Base-by-base conservation (phyloP, 116 monocot genomes). In the Iris pallida region DNA sequence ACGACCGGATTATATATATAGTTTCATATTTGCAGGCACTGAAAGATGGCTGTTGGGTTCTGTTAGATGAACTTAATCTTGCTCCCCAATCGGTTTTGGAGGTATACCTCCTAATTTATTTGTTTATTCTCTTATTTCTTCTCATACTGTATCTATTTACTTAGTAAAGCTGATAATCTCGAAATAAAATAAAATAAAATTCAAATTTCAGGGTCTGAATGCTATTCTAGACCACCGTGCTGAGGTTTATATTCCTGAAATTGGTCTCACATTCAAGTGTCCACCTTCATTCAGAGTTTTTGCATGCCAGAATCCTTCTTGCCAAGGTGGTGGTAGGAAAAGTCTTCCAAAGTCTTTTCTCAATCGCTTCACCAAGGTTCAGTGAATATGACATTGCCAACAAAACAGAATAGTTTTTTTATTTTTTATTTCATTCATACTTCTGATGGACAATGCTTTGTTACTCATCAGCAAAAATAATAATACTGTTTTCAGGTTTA, bases 61-160 rank as follows among this genome's bases (percentile, higher is more conserved):
- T 97, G 48, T 70, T 97, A 66, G 97, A 97, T 79, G 97, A 97
- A 79, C 89, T 97, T 59, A 97, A 97, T 87, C 92, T 97, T 66
- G 97, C 97, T 73, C 97, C 97, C 30, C 97, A 97, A 63, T 87
- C 97, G 65, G 92, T 97, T 42, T 74, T 97, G 59, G 97, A 97
- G 88, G 94, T 69, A 80, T 65, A 14, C 5, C 61, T 60, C 20
- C 43, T 72, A 30, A 18, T 58, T 41, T 63, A 5, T 41, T 46
- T 8, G 8, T 67, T 48, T 30, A 30, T 63, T 69, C 15, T 16
- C 18, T 11, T 53, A 14, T 58, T 78, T 53, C 42, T 41, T 10
- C 1, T 47, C 70, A 20, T 55, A 12, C 15, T 71, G 16, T 4
- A 3, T 9, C 56, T 14, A 12, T 81, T 57, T 14, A 75, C 18